Evolutionary conservation across 345 rosid genomes (phyloP).

Genomic region (Citrus inodora): DNA sequence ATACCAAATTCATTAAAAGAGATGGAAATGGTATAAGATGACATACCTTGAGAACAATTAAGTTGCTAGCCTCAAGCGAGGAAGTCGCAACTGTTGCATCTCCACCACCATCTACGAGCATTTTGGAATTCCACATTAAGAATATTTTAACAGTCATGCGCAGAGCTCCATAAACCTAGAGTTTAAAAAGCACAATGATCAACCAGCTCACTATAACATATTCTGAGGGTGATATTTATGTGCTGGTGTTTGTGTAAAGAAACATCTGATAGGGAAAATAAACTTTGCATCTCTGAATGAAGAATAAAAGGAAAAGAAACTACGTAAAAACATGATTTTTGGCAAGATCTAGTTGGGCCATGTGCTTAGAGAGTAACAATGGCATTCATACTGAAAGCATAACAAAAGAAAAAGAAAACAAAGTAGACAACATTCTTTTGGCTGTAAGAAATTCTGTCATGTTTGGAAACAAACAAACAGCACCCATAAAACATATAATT

Average conservation of each 20-base stretch:
- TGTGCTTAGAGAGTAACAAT: neutral
- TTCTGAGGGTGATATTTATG: neutral
- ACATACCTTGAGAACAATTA: slow-evolving; percentile 86
- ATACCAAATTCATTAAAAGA: slow-evolving; percentile 15
- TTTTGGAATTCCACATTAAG: slow-evolving; percentile 92
- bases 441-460: neutral
- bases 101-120: slow-evolving; percentile 89
- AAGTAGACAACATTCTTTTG: neutral
- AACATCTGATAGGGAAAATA: no score
- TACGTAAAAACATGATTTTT: neutral
- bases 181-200: slow-evolving; percentile 11
- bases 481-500: neutral
- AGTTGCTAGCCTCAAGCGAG: slow-evolving; percentile 85
- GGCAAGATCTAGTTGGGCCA: neutral
- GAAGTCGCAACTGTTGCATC: slow-evolving; percentile 79
- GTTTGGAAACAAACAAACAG: neutral
- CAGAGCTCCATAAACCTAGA: slow-evolving; percentile 91
- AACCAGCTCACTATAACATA: slow-evolving; percentile 1
- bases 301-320: neutral
- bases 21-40: slow-evolving; percentile 3
- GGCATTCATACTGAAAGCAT: neutral
- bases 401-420: neutral
- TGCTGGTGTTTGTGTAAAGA: neutral
- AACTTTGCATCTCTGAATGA: neutral
- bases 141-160: slow-evolving; percentile 96